Percentiles rank a stretch among this genome's conserved stretches.
phyloP scores from a whole-genome alignment of 306 rosid species.

The Alnus rubra region DNA sequence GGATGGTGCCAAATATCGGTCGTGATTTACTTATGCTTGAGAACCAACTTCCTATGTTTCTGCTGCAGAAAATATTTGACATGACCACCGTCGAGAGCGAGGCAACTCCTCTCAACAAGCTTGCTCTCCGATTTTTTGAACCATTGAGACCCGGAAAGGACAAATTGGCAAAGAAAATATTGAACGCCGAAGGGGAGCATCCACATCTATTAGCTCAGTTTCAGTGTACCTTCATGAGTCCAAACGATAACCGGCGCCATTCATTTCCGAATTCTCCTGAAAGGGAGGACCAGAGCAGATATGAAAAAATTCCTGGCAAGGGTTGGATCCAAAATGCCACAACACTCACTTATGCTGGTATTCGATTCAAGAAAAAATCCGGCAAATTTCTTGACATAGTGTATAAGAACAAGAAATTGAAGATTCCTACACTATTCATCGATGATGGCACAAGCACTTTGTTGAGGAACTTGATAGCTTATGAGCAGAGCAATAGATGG shows the following conservation, averaged over 20 bases:
- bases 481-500: background rate
- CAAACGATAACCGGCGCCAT: no score
- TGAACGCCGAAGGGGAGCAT: background rate
- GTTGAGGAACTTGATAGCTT: slow-evolving; percentile 13
- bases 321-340: slow-evolving; percentile 13
- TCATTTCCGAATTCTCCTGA: no score
- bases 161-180: background rate
- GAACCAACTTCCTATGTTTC: slow-evolving; percentile 17
- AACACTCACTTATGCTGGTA: background rate
- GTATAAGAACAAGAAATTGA: background rate
- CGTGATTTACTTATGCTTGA: slow-evolving; percentile 4
- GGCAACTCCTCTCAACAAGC: background rate
- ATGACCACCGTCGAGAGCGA: background rate
- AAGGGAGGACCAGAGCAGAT: no score
- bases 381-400: background rate
- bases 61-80: background rate
- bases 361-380: background rate
- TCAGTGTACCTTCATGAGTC: background rate
- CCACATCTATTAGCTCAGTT: slow-evolving; percentile 11
- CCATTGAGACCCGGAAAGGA: background rate
- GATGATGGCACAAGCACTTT: background rate
- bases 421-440: background rate
- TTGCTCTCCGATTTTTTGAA: slow-evolving; percentile 2
- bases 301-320: slow-evolving; percentile 1
- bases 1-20: slow-evolving; percentile 1